phyloP scores from a whole-genome alignment of 768 basidiomycete genomes.

The Boletus vermiculosoides region DNA sequence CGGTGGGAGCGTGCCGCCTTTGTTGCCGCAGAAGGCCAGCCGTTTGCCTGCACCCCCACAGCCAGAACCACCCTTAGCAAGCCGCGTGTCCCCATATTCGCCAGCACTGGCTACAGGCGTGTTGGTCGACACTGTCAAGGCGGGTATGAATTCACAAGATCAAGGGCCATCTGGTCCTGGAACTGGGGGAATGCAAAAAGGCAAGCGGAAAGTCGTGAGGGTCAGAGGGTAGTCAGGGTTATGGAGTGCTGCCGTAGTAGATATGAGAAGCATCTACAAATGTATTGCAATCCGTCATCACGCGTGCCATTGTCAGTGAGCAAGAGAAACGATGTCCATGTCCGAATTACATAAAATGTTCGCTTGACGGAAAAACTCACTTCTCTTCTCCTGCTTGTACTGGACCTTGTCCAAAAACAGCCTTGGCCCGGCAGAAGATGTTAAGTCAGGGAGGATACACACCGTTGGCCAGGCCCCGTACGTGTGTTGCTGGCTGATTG shows the following conservation, averaged over 20 bases:
- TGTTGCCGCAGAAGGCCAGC: slow-evolving; percentile 28
- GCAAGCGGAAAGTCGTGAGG: slow-evolving; percentile 77
- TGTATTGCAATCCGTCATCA: slow-evolving; percentile 18
- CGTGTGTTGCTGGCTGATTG: no score
- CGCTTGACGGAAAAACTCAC: neutral
- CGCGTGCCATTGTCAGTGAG: neutral
- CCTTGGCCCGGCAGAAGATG: neutral
- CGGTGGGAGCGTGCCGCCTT: slow-evolving; percentile 31
- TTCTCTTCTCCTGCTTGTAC: neutral
- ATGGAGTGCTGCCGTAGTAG: neutral
- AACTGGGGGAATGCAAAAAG: slow-evolving; percentile 49
- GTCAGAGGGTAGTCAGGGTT: slow-evolving; percentile 50
- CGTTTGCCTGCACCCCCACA: slow-evolving; percentile 73
- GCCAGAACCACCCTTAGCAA: slow-evolving; percentile 69
- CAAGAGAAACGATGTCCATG: neutral
- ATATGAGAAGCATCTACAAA: slow-evolving; percentile 16
- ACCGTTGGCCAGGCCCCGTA: no score
- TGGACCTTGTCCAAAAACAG: neutral
- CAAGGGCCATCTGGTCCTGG: slow-evolving; percentile 40
- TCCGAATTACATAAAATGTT: neutral
- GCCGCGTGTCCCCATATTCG: slow-evolving; percentile 76
- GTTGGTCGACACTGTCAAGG: slow-evolving; percentile 80
- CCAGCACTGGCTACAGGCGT: slow-evolving; percentile 76
- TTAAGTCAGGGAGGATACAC: neutral
- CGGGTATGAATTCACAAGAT: slow-evolving; percentile 73